These are phyloP conservation scores for Microcos paniculata DNA, from an alignment of 345 rosid genomes.

Conservation along the genomic window DNA sequence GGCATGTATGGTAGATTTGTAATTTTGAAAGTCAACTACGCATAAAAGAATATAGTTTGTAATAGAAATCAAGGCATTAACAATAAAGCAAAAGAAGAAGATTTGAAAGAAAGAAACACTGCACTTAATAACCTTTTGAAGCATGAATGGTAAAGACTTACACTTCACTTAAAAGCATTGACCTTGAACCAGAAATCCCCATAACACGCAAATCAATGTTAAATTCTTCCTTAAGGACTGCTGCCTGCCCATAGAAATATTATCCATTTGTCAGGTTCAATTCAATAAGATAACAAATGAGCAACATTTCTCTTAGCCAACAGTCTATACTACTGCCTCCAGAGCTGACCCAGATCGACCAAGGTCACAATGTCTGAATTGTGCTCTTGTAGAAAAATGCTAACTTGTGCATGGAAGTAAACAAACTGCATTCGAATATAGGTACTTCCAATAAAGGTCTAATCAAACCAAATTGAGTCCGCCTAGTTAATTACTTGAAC, in stretches of 20 bases:
- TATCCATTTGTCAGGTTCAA: conserved; percentile 2
- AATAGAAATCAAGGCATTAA: neutral
- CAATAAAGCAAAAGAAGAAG: too few species aligned
- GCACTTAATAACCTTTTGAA: too few species aligned
- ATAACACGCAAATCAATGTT: conserved; percentile 94
- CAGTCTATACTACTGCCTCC: neutral
- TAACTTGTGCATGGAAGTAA: neutral
- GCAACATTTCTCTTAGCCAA: neutral
- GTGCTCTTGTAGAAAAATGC: neutral
- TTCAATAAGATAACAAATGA: neutral
- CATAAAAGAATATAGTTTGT: neutral
- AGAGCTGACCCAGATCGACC: too few species aligned
- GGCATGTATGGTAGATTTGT: neutral
- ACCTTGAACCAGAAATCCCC: conserved; percentile 84
- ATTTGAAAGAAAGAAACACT: neutral
- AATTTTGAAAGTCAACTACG: neutral
- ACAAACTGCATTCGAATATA: neutral
- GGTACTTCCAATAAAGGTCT: neutral
- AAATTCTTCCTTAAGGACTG: conserved; percentile 88
- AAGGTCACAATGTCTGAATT: neutral
- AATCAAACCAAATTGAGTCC: neutral
- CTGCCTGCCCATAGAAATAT: conserved; percentile 57
- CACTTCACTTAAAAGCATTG: conserved; percentile 85
- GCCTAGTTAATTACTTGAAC: neutral
- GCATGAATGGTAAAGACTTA: conserved; percentile 40